Evolutionary conservation across 768 basidiomycete genomes (phyloP).

Genomic region (Gautieria morchelliformis): DNA sequence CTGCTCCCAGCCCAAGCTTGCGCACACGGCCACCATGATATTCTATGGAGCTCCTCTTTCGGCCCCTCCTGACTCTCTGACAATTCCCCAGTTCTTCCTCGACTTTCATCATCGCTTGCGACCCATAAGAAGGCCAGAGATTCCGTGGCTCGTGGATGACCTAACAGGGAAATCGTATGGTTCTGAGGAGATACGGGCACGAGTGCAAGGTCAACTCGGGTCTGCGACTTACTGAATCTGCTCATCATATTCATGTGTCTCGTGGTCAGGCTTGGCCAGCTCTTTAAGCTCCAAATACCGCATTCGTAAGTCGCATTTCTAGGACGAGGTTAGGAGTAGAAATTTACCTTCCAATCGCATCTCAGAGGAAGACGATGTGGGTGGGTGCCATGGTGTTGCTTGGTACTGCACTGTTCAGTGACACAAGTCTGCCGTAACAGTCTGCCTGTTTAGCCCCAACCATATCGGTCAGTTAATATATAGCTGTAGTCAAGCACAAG

Average conservation of each 20-base stretch:
- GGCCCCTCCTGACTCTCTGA: constrained; percentile 36
- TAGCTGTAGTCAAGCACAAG: not conserved
- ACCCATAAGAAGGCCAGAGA: constrained; percentile 34
- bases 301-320: not conserved
- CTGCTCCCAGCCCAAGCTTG: not conserved
- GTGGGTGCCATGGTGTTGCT: constrained; percentile 27
- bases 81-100: constrained; percentile 59
- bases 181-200: constrained; percentile 25
- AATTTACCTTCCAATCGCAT: not conserved
- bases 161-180: constrained; percentile 31
- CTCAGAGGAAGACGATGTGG: constrained; percentile 11
- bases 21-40: not conserved
- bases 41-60: not conserved
- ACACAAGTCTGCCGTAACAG: constrained; percentile 22
- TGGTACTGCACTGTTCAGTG: not conserved
- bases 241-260: not conserved
- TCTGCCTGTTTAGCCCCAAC: constrained; percentile 57
- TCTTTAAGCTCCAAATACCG: not conserved
- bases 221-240: not conserved
- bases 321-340: not conserved
- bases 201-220: constrained; percentile 3
- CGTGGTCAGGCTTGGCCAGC: constrained; percentile 1
- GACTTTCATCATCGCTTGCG: constrained; percentile 31
- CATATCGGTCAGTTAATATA: constrained; percentile 40
- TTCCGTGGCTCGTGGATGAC: constrained; percentile 56